Base-by-base conservation (phyloP, 2,329 filamentous ascomycete genomes). In the Teratosphaeria nubilosa region DNA sequence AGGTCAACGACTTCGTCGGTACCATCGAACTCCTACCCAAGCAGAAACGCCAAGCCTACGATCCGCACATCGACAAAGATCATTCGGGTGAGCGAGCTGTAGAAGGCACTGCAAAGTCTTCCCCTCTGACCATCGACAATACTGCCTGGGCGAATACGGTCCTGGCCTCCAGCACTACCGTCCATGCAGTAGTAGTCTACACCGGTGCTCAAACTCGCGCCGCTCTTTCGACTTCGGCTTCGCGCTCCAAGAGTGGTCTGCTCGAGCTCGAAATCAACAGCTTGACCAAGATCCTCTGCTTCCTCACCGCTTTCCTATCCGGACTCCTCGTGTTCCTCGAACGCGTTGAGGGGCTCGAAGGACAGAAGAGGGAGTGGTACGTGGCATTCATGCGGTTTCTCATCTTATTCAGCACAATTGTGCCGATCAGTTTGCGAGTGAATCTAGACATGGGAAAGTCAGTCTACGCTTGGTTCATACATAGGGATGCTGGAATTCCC, bases 61-160 rank as follows among this genome's bases (percentile, higher is more conserved):
- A 80, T 68, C 66, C 76, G 6, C 72, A 58, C 16, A 51, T 60
- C 64, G 48, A 31, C 32, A 22, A 53, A 20, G 25, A 53, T 24
- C 27, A 27, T 5, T 25, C 53, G 13, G 41, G 22, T 20, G 41
- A 48, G 20, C 41, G 41, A 22, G 53, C 51, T 9, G 22, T n/a
- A 41, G 22, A 41, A 3, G n/a, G 25, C 24, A 16, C 45, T 5
- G 5, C n/a, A 55, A 24, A 55, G 32, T 88, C 87, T 5, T 83
- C 86, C 2, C 85, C 91, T 1, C 78, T 99, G 41, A 90, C 84
- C 1, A 96, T 99, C 62, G 94, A 99, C 74, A 96, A 99, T 69
- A 97, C 94, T 7, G 94, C 95, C 10, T 99, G 95, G 94, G 92
- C 92, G 20, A 99, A 97, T 70, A 99, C 94, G 0, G 88, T 99